Evolutionary conservation across 208 protist genomes (phyloP).

Genomic region (Novymonas esmeraldas): DNA sequence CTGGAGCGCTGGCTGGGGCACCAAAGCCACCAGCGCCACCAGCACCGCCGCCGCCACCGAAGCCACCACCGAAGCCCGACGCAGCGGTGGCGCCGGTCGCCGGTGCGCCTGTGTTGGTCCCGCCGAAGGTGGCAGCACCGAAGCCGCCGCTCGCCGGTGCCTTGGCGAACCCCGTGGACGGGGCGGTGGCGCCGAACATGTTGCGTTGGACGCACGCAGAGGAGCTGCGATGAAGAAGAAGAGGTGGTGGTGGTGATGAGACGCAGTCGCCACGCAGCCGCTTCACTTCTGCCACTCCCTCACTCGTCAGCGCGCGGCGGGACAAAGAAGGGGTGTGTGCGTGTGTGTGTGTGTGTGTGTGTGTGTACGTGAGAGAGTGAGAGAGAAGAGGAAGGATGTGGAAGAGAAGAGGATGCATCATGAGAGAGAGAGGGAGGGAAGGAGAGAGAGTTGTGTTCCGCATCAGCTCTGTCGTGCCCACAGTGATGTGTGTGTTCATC

Average conservation of each 20-base stretch:
- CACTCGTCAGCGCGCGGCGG: too few species aligned
- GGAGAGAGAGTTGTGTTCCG: not conserved
- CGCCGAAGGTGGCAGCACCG: not conserved
- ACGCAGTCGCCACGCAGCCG: too few species aligned
- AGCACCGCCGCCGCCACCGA: slow-evolving; percentile 1
- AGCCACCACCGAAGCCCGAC: not conserved
- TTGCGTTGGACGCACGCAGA: too few species aligned
- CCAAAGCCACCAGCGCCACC: not conserved
- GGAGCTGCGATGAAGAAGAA: too few species aligned
- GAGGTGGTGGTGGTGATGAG: too few species aligned
- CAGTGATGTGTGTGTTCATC: too few species aligned
- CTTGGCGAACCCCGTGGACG: not conserved
- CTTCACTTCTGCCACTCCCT: too few species aligned
- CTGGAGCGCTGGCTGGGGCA: not conserved
- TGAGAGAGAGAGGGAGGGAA: not conserved
- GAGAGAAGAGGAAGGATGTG: not conserved
- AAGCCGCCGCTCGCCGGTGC: not conserved
- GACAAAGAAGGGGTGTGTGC: too few species aligned
- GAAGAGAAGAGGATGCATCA: not conserved
- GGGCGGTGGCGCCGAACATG: slow-evolving; percentile 20
- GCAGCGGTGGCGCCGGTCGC: not conserved
- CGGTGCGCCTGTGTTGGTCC: not conserved
- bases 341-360: not conserved
- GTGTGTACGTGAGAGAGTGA: not conserved
- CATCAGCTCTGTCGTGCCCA: too few species aligned